phyloP scores from a whole-genome alignment of 495 filamentous ascomycete species.

The Apiosordaria backusii region DNA sequence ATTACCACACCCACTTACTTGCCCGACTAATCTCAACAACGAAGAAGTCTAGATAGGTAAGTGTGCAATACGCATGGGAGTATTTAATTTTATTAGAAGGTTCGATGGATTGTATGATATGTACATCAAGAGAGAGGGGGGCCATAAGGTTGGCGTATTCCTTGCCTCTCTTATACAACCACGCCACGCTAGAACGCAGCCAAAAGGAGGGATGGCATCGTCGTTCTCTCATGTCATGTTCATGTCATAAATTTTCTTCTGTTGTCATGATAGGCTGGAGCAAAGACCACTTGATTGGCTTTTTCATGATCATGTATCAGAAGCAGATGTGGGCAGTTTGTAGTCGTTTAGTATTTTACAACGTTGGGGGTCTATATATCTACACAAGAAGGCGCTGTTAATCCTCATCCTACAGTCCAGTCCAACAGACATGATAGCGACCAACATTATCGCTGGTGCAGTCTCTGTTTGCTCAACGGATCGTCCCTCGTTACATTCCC shows the following conservation, averaged over 20 bases:
- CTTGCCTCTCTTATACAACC: too few relatives aligned
- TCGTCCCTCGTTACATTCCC: background rate
- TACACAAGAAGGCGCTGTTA: background rate
- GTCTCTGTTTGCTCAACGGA: background rate
- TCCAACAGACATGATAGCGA: too few relatives aligned
- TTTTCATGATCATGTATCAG: too few relatives aligned
- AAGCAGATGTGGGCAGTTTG: background rate
- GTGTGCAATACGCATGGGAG: slow-evolving; percentile 6
- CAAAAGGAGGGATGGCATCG: too few relatives aligned
- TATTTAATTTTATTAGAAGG: background rate
- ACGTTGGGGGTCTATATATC: background rate
- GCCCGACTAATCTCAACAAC: background rate
- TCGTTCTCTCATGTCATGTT: too few relatives aligned
- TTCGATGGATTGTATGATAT: background rate
- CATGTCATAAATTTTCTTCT: too few relatives aligned
- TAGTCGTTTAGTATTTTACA: background rate
- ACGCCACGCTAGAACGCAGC: too few relatives aligned
- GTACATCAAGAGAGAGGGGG: too few relatives aligned
- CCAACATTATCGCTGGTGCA: background rate
- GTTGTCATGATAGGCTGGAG: too few relatives aligned
- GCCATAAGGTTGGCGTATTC: too few relatives aligned
- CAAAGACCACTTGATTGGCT: too few relatives aligned
- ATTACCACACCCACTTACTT: background rate
- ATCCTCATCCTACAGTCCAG: too few relatives aligned
- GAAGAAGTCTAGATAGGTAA: background rate